A percentile compares a stretch with the other conserved stretches of the same genome.
Evolutionary conservation across 2,329 filamentous ascomycete species (phyloP).

Genomic region (Pleomassaria siparia): DNA sequence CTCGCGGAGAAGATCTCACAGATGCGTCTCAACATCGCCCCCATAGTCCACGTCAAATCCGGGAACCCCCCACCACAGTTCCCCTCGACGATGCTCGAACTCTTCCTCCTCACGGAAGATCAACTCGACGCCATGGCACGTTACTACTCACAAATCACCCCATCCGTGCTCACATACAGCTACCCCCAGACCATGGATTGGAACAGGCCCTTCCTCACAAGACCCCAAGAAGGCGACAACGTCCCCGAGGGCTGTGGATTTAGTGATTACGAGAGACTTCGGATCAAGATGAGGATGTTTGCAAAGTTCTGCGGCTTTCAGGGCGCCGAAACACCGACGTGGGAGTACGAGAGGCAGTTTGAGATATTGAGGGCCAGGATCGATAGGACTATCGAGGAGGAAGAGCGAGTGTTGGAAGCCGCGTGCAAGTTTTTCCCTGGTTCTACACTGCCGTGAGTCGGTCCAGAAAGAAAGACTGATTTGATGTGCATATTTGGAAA

Average conservation of each 20-base stretch:
- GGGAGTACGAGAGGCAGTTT: conserved; percentile 48
- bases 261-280: conserved; percentile 42
- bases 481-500: too few relatives aligned
- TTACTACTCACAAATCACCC: conserved; percentile 72
- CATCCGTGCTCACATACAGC: conserved; percentile 54
- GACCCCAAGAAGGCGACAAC: conserved; percentile 40
- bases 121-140: conserved; percentile 70
- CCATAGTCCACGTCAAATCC: conserved; percentile 62
- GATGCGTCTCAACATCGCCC: conserved; percentile 66
- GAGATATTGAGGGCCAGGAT: conserved; percentile 33
- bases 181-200: conserved; percentile 73
- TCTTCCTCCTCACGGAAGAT: conserved; percentile 71
- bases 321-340: conserved; percentile 59
- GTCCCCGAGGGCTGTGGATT: conserved; percentile 29
- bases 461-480: background rate
- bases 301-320: conserved; percentile 73
- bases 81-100: conserved; percentile 67
- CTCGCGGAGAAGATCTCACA: conserved; percentile 64
- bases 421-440: conserved; percentile 8
- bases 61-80: conserved; percentile 67
- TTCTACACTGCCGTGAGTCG: background rate
- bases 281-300: conserved; percentile 67
- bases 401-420: conserved; percentile 13
- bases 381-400: conserved; percentile 20
- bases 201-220: conserved; percentile 48